Evolutionary conservation across 176 grass and related monocot genomes (phyloP), one percentile per base, ranked within the genome.

Genomic region (Rhynchospora tenuis): DNA sequence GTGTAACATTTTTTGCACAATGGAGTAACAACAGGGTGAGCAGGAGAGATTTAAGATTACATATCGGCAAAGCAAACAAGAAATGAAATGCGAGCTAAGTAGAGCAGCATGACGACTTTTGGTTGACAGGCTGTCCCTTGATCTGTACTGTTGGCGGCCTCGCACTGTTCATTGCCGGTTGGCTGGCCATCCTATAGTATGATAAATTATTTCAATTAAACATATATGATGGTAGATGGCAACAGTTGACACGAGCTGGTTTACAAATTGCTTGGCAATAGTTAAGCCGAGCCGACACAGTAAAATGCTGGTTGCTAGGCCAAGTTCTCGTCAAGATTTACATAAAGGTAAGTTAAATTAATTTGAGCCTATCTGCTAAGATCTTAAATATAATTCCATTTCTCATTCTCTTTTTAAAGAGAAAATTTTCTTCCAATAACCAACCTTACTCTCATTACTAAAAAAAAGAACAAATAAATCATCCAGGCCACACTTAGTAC

Each of bases 121-220:
- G 90, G 61, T 88, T 84, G n/a, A 95, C 78, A 29, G 90, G 88
- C 74, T 92, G 87, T 28, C 90, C 88, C 2, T 84, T 87, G 50
- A 95, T 89, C 79, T 90, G 88, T 65, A 95, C 90, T 0, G 93
- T 89, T 7, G 90, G 79, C 20, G 90, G 88, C 68, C 89, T 85
- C 1, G 88, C 87, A 57, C 83, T 89, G 6, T 79, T 85, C 29
- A 82, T 86, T 0, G 84, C 78, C 6, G 93, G 93, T 86, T 95
- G 90, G 80, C 93, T 95, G 0, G 93, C 90, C 93, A 95, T 95
- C 90, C 93, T 95, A 87, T 43, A 50, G 83, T 47, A 33, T 70
- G 19, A 54, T 75, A 54, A 75, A 76, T 55, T 76, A 31, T 76
- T 76, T 55, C 42, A 76, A 26, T 76, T 76, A 56, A 24, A 76